Evolutionary conservation across 352 stramenopile genomes (phyloP), one percentile per base, ranked within the genome.

Genomic region (Globisporangium takayamanum): DNA sequence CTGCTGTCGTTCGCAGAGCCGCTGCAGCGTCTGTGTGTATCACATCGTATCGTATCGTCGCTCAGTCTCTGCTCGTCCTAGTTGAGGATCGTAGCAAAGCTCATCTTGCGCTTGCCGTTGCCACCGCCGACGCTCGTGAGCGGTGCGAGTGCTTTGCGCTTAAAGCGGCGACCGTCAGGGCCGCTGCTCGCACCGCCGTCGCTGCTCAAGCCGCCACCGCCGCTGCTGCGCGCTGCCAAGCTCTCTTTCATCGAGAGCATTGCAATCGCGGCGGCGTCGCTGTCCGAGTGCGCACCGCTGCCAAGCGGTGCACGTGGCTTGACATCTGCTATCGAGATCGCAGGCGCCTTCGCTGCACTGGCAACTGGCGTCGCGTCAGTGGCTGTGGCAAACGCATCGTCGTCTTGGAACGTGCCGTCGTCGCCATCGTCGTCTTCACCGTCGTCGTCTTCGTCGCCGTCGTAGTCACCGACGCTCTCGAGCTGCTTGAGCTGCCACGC

Each of bases 21-120:
- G 33, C 6, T 39, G 6, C 6, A 46, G 41, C 18, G 41, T 16
- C 41, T 16, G 39, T 50, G 42, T 28, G 37, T 50, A 49, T 65
- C 26, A 22, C 51, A 42, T 50, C 50, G 42, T 57, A 48, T 57
- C 42, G 49, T 53, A 18, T 39, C 48, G 26, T 36, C 30, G 18
- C 39, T 5, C 50, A 22, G 7, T 25, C 14, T 18, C 39, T 14
- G 28, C 11, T 5, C 39, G 6, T n/a, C 18, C 81, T 80, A 94
- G 70, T 94, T 94, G 57, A 94, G 76, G 73, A 94, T 92, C 48
- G 83, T 87, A 18, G 85, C 85, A 47, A 94, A 84, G 55, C 83
- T 92, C 85, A 94, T 94, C 68, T 94, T 94, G 66, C 84, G 79
- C 75, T 90, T 93, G 44, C 81, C 72, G 33, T 46, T 57, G 30